Percentiles rank a stretch among this genome's conserved stretches.
Evolutionary conservation across 2,329 filamentous ascomycete species (phyloP).

Genomic region (Fusarium clavum): DNA sequence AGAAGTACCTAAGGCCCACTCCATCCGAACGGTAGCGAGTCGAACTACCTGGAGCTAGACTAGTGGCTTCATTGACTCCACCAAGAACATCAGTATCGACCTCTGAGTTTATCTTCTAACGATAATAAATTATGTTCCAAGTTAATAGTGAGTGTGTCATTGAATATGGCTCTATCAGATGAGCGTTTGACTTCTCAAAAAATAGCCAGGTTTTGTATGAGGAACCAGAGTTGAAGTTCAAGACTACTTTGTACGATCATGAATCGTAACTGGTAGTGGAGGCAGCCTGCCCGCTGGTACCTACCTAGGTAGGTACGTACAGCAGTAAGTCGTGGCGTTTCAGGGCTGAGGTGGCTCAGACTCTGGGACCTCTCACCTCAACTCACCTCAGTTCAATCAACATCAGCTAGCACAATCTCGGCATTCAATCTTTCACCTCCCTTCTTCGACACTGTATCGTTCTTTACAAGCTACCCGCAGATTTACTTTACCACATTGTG

Average conservation of each 20-base stretch:
- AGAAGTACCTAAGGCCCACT: neutral
- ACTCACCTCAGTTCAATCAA: constrained; percentile 3
- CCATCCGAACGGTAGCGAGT: neutral
- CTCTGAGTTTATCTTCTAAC: neutral
- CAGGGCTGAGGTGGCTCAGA: constrained; percentile 43
- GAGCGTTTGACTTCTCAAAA: neutral
- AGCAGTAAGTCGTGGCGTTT: constrained; percentile 2
- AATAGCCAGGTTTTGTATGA: neutral
- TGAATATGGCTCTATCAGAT: neutral
- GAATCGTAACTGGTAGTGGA: neutral
- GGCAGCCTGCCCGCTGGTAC: neutral
- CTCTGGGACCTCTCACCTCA: constrained; percentile 29
- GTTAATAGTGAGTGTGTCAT: neutral
- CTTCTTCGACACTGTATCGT: neutral
- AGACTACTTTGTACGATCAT: neutral
- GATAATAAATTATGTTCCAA: neutral
- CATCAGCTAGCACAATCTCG: constrained; percentile 33
- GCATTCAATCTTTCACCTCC: constrained; percentile 2
- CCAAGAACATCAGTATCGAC: neutral
- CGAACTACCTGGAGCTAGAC: neutral
- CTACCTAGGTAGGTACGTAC: neutral
- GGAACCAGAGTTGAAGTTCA: neutral
- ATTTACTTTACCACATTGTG: neutral
- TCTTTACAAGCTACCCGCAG: neutral
- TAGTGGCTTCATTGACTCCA: neutral